Base-by-base conservation (phyloP, 371 early-diverging fungal species). In the Haplosporangium sp. region DNA sequence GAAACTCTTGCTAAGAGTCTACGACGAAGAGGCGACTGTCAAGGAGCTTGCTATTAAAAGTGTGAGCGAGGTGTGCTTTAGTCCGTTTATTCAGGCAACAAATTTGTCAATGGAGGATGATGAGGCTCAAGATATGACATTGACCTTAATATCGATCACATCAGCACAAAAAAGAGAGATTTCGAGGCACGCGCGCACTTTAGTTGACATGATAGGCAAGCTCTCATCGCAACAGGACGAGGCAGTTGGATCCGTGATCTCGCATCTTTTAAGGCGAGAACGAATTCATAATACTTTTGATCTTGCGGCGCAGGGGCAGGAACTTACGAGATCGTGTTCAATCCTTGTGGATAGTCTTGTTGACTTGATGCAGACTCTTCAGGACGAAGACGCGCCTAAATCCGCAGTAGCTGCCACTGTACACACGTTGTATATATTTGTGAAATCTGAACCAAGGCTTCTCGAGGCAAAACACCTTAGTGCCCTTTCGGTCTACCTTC, bases 21-120 rank as follows among this genome's bases (percentile, higher is more conserved):
- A 84, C 27, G 98, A 98, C 76, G 94, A 94, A 52, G 97, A 97
- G 82, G 82, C 86, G 4, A 82, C 88, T 20, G 91, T 96, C 8
- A 88, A 91, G 39, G 88, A 86, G 20, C 83, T 95, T 6, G 92
- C 96, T 0, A 69, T 90, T 40, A 94, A 92, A 64, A 84, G 85
- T 1, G 84, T 95, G 4, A 88, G 89, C 61, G 94, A 95, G 45
- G 86, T 95, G 8, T 87, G 94, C 87, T 93, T 97, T 63, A 65
- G 82, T 0, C 90, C 89, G 6, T 88, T 92, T n/a, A 73, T 82
- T 34, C 66, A 83, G 44, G 72, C 65, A 6, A 67, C 77, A 11
- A 45, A 52, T 4, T 45, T 10, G 10, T 50, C 59, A 27, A 57
- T 17, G 53, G 60, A 56, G 63, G 74, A 34, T 64, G 86, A 84